A percentile compares a stretch with the other conserved stretches of the same genome.
Conservation (phyloP, 202 grass and related monocot species). For the Elaeis oleifera region DNA sequence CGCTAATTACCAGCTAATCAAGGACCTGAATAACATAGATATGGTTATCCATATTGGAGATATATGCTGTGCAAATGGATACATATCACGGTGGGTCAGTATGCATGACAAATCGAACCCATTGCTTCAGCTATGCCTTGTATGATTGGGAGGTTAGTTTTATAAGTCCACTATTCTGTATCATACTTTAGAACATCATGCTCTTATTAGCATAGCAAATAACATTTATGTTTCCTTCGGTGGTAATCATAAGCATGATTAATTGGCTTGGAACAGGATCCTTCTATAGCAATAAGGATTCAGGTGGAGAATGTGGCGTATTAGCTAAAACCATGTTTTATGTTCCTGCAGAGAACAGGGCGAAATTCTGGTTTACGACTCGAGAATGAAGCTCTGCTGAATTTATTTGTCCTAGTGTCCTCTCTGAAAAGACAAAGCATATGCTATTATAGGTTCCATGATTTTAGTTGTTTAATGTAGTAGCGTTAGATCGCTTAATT, state of each 20-base stretch:
- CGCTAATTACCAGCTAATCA: constrained; percentile 55
- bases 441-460: too few species aligned
- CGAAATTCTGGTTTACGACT: constrained; percentile 64
- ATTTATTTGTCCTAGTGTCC: too few species aligned
- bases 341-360: constrained; percentile 69
- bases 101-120: too few species aligned
- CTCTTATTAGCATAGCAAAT: not conserved
- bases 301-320: constrained; percentile 82
- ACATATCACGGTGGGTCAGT: constrained; percentile 3
- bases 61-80: constrained; percentile 19
- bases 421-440: too few species aligned
- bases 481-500: too few species aligned
- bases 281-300: constrained; percentile 56
- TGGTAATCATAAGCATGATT: constrained; percentile 79
- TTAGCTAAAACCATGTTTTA: constrained; percentile 83
- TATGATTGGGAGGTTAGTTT: too few species aligned
- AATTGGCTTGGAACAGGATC: constrained; percentile 61
- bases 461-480: too few species aligned
- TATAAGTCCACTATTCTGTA: too few species aligned
- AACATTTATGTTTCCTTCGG: constrained; percentile 16
- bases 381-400: too few species aligned
- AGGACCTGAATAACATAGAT: constrained; percentile 61
- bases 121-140: too few species aligned
- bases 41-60: constrained; percentile 36
- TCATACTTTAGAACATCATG: too few species aligned